phyloP scores from a whole-genome alignment of 1,139 yeast species.

The Geotrichum carabidarum region DNA sequence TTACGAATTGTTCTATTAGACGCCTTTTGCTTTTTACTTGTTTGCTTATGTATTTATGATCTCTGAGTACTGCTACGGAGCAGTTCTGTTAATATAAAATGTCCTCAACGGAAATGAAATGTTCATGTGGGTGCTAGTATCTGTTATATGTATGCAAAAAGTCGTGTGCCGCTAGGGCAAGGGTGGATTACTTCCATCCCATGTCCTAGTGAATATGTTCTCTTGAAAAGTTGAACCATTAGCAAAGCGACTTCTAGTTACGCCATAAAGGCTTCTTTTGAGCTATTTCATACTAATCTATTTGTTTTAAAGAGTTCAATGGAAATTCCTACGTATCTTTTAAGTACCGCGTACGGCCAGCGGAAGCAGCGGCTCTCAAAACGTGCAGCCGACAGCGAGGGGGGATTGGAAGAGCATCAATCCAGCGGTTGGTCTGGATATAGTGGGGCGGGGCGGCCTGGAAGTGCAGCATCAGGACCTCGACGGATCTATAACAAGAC shows the following conservation, averaged over 20 bases:
- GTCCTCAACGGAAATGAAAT: constrained; percentile 23
- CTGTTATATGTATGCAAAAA: not conserved
- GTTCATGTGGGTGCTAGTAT: constrained; percentile 1
- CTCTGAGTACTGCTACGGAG: constrained; percentile 6
- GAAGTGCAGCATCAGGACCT: not conserved
- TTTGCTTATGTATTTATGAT: constrained; percentile 2
- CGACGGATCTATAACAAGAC: constrained; percentile 5
- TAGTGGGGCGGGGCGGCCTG: not conserved
- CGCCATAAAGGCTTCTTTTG: too few species aligned
- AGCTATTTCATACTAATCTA: not conserved
- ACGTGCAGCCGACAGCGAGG: constrained; percentile 9
- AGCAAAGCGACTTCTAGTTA: too few species aligned
- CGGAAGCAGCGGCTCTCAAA: constrained; percentile 19
- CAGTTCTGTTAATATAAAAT: constrained; percentile 8
- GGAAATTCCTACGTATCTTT: constrained; percentile 27
- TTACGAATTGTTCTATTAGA: constrained; percentile 5
- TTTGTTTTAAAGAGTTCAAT: not conserved
- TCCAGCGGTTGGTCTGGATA: not conserved
- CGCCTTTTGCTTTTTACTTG: constrained; percentile 3
- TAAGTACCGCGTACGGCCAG: constrained; percentile 31
- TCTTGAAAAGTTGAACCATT: too few species aligned
- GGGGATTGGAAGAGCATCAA: not conserved
- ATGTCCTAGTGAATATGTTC: too few species aligned
- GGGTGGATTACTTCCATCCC: too few species aligned
- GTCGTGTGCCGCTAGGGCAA: too few species aligned